phyloP scores from a whole-genome alignment of 306 rosid species.

The Neltuma alba region DNA sequence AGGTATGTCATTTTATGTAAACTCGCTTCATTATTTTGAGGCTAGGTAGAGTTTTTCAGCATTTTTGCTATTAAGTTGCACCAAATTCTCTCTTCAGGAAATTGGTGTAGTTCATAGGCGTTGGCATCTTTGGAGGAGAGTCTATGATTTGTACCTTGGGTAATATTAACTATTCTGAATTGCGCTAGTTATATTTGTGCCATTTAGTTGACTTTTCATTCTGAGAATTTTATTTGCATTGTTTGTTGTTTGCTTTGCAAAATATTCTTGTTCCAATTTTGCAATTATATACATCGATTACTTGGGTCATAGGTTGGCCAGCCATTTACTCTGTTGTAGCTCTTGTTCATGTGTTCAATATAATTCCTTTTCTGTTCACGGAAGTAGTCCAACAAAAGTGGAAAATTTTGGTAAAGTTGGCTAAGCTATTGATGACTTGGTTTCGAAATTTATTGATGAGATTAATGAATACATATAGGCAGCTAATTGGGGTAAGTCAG shows the following conservation, averaged over 20 bases:
- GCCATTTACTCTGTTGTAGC: neutral
- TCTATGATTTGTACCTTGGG: slow-evolving; percentile 98
- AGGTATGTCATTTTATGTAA: slow-evolving; percentile 59
- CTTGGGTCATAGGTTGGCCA: neutral
- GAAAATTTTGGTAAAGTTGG: too few species aligned
- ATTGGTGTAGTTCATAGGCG: slow-evolving; percentile 95
- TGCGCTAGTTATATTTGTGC: slow-evolving; percentile 8
- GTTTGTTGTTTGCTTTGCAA: slow-evolving; percentile 10
- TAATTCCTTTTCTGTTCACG: neutral
- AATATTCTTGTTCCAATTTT: slow-evolving; percentile 16
- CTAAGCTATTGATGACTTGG: too few species aligned
- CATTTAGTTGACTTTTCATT: slow-evolving; percentile 20
- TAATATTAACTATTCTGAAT: slow-evolving; percentile 44
- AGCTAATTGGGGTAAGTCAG: too few species aligned
- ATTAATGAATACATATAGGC: too few species aligned
- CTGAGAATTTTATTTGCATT: slow-evolving; percentile 10
- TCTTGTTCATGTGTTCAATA: neutral
- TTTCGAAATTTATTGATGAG: too few species aligned
- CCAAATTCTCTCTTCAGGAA: slow-evolving; percentile 61
- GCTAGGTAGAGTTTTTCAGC: slow-evolving; percentile 15
- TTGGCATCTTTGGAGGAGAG: slow-evolving; percentile 97
- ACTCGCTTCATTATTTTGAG: slow-evolving; percentile 12
- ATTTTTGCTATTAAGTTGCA: slow-evolving; percentile 39
- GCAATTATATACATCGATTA: neutral
- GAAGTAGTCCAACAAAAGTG: neutral